phyloP scores from a whole-genome alignment of 208 protist species.

The Acanthamoeba sp. region DNA sequence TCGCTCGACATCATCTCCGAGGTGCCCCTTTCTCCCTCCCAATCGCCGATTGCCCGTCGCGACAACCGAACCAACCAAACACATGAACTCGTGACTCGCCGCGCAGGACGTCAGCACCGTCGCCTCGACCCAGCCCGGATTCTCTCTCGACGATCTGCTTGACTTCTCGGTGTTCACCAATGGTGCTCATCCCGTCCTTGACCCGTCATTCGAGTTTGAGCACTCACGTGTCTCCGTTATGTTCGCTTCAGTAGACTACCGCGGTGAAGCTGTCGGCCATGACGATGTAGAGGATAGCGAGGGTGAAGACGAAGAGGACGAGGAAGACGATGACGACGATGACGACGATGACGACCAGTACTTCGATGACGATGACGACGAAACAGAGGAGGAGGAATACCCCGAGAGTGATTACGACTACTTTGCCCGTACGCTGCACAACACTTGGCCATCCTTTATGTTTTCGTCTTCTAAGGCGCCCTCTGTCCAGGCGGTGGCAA shows the following conservation, averaged over 20 bases:
- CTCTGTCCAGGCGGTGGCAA: neutral
- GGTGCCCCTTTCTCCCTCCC: neutral
- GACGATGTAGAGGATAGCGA: neutral
- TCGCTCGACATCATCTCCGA: constrained; percentile 20
- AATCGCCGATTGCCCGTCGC: too few species aligned
- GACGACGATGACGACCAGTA: neutral
- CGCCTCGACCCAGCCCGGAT: neutral
- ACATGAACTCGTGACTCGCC: too few species aligned
- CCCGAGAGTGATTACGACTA: neutral
- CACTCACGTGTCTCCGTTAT: neutral
- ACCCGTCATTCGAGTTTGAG: too few species aligned
- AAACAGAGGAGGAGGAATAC: neutral
- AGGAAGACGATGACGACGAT: neutral
- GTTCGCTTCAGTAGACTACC: neutral
- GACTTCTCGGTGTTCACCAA: neutral
- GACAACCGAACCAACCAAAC: too few species aligned
- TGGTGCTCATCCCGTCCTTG: neutral
- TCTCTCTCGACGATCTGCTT: constrained; percentile 11
- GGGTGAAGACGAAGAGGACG: neutral
- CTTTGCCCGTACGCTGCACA: neutral
- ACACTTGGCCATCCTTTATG: too few species aligned
- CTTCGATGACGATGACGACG: neutral
- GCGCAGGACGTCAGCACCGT: neutral
- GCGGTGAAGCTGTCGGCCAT: neutral
- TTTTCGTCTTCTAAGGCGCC: too few species aligned